Conservation (phyloP, 768 basidiomycete species). For the Rhizopogon sp. region DNA sequence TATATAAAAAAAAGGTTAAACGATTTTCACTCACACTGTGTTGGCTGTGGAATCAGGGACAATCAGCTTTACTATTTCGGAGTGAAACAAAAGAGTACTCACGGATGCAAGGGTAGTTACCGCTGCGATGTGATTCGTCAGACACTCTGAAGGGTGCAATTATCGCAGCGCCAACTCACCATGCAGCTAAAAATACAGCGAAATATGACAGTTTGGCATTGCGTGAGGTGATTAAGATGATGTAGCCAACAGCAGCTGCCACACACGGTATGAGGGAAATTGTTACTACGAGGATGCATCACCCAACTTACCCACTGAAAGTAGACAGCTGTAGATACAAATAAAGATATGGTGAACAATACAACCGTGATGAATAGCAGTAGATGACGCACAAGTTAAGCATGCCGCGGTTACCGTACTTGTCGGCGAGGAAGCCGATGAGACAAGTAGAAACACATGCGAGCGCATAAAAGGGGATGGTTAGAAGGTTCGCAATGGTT, state of each 20-base stretch:
- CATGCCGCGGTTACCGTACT: conserved; percentile 52
- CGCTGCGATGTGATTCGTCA: conserved; percentile 31
- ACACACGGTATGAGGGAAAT: conserved; percentile 4
- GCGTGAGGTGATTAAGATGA: conserved; percentile 61
- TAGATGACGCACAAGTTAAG: conserved; percentile 52
- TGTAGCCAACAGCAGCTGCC: conserved; percentile 57
- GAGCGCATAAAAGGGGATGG: conserved; percentile 69
- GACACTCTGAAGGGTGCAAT: not conserved
- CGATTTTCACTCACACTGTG: conserved; percentile 38
- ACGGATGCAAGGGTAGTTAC: conserved; percentile 74
- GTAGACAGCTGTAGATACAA: conserved; percentile 14
- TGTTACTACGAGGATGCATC: conserved; percentile 2
- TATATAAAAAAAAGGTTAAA: not conserved
- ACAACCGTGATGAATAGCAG: not conserved
- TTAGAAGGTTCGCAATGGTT: conserved; percentile 69
- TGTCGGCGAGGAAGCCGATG: conserved; percentile 62
- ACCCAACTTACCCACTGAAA: conserved; percentile 19
- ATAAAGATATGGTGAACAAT: conserved; percentile 29
- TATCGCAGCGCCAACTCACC: conserved; percentile 31
- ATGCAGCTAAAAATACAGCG: conserved; percentile 66
- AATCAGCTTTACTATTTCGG: not conserved
- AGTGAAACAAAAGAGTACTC: conserved; percentile 23
- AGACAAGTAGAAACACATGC: conserved; percentile 63
- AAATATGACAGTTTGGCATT: conserved; percentile 65
- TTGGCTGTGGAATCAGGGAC: conserved; percentile 40